Evolutionary conservation across 179 eudicot genomes (phyloP), one percentile per base, ranked within the genome.

Genomic region (Gypsophila paniculata): DNA sequence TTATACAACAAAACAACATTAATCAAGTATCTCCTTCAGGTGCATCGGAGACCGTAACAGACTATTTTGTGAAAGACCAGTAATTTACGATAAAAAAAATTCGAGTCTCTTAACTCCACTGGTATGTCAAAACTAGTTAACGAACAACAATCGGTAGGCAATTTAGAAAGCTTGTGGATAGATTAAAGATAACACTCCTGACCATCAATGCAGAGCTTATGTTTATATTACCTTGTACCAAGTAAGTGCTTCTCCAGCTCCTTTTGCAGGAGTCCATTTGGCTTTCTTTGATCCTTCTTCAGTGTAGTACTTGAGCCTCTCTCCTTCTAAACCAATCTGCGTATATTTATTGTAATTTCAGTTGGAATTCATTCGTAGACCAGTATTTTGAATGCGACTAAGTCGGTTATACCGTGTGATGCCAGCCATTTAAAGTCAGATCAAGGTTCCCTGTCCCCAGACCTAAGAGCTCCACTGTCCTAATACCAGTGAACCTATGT

Each of bases 391-490:
- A 71, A 23, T 9, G 8, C 7, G 29, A 49, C 53, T 57, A 22
- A 39, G 48, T 67, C 15, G 26, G 32, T 8, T 22, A 70, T 59
- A 91, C 96, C 91, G 79, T 77, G 49, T 94, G 99, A 6, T 81
- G 82, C 97, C 96, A 94, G 17, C 81, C 74, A 69, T 87, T 90
- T 21, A 9, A 15, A 10, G 92, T 87, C 46, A 91, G 72, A 75
- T 94, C 99, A 71, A 94, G 87, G 70, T 84, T 90, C 21, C 99
- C 99, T 2, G 91, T 74, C 71, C 81, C 92, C 39, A 94, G 65
- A 77, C 99, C 97, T 75, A 86, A 84, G 70, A 94, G 66, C 32
- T 80, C 76, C 14, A 85, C 76, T 26, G 82, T 83, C 78, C 90
- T 77, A 22, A 85, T 61, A 10, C 99, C 99, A 0, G 96, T 85